Percentiles rank a stretch among this genome's conserved stretches.
Evolutionary conservation across 306 rosid species (phyloP).

Genomic region (Citrullus amarus): DNA sequence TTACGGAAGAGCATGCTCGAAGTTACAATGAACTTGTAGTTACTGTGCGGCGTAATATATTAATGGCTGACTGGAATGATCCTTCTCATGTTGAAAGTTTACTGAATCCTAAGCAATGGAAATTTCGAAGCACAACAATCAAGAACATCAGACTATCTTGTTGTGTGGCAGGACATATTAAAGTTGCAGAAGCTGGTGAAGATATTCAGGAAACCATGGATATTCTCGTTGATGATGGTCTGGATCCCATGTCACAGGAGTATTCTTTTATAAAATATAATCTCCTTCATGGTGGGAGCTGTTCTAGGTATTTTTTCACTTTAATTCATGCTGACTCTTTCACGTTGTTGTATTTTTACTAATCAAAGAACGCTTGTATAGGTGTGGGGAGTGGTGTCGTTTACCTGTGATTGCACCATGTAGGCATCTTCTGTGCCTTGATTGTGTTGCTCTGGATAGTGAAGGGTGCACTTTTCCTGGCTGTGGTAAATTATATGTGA

Average conservation of each 20-base stretch:
- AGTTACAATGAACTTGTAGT: slow-evolving; percentile 86
- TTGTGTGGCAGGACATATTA: slow-evolving; percentile 96
- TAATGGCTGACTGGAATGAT: slow-evolving; percentile 99
- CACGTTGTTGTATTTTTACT: neutral
- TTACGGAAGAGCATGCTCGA: slow-evolving; percentile 75
- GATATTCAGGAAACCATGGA: slow-evolving; percentile 99
- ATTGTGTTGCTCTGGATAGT: slow-evolving; percentile 73
- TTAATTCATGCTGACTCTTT: slow-evolving; percentile 8
- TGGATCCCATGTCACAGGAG: slow-evolving; percentile 64
- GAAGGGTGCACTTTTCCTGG: slow-evolving; percentile 80
- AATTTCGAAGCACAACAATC: slow-evolving; percentile 58
- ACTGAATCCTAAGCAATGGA: slow-evolving; percentile 88
- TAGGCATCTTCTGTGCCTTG: slow-evolving; percentile 81
- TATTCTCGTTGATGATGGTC: slow-evolving; percentile 53
- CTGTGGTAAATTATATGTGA: slow-evolving; percentile 65
- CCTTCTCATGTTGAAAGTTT: slow-evolving; percentile 94
- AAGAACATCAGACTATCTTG: slow-evolving; percentile 87
- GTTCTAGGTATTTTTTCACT: slow-evolving; percentile 51
- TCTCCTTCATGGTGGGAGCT: slow-evolving; percentile 63
- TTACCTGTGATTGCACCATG: slow-evolving; percentile 90
- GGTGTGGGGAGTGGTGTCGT: slow-evolving; percentile 96
- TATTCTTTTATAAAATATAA: slow-evolving; percentile 50
- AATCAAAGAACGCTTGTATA: slow-evolving; percentile 14
- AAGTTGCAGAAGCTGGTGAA: slow-evolving; percentile 88
- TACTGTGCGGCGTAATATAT: slow-evolving; percentile 82